phyloP scores from a whole-genome alignment of 306 rosid species.

The Cucurbita maxima region DNA sequence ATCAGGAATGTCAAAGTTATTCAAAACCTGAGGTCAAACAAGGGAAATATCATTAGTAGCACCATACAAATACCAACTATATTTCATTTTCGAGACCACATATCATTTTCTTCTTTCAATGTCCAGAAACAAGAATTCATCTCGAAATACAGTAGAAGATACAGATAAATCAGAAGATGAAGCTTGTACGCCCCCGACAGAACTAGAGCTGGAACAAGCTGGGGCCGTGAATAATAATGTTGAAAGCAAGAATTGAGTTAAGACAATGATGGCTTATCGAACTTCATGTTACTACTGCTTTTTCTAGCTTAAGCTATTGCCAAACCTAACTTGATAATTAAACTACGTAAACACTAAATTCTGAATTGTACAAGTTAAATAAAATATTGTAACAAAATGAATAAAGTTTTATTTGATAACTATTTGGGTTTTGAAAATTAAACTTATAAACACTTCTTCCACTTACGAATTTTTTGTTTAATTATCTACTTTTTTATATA shows the following conservation, averaged over 20 bases:
- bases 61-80: no score
- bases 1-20: conserved; percentile 76
- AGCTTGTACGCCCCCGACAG: not conserved
- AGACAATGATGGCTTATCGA: not conserved
- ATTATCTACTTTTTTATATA: no score
- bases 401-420: not conserved
- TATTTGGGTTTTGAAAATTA: no score
- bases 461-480: no score
- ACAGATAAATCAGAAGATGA: not conserved
- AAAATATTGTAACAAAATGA: not conserved
- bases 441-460: no score
- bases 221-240: not conserved
- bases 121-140: not conserved
- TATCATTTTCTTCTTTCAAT: not conserved
- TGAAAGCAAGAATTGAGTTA: not conserved
- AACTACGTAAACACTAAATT: not conserved
- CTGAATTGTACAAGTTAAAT: not conserved
- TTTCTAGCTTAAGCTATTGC: not conserved
- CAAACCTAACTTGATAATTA: not conserved
- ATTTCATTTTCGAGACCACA: not conserved
- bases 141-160: not conserved
- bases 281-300: not conserved
- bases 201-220: not conserved
- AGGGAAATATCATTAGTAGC: not conserved
- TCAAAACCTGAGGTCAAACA: conserved; percentile 44